Evolutionary conservation across 1,284 basidiomycete genomes (phyloP).

Genomic region (Ganoderma sinense): DNA sequence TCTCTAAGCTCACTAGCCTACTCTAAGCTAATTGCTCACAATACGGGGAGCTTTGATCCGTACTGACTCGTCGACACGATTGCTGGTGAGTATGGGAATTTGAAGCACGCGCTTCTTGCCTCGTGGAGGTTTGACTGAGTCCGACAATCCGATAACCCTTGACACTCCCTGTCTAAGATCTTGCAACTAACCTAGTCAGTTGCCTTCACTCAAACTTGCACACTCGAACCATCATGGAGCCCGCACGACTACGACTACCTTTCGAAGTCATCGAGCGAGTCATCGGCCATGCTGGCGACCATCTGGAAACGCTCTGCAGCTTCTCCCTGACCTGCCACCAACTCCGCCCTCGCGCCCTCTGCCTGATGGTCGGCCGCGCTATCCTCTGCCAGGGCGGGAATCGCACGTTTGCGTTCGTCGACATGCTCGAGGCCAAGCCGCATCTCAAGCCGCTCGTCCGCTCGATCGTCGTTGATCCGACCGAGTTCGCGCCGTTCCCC

Average conservation of each 20-base stretch:
- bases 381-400: background rate
- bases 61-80: too few species aligned
- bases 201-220: too few species aligned
- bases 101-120: too few species aligned
- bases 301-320: background rate
- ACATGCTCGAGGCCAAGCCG: background rate
- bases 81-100: too few species aligned
- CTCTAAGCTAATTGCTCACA: too few species aligned
- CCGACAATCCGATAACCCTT: too few species aligned
- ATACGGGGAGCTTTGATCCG: too few species aligned
- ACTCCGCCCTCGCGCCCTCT: background rate
- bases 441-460: background rate
- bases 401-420: background rate
- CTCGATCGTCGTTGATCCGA: background rate
- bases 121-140: too few species aligned
- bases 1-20: too few species aligned
- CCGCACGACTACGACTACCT: background rate
- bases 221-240: too few species aligned
- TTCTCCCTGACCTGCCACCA: conserved; percentile 1
- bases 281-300: background rate
- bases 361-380: background rate
- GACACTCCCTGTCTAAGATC: too few species aligned
- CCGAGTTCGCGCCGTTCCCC: background rate
- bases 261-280: background rate
- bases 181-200: too few species aligned